These are phyloP conservation scores for Pythium brachiatum DNA, from an alignment of 352 stramenopile species.

Conservation along the genomic window DNA sequence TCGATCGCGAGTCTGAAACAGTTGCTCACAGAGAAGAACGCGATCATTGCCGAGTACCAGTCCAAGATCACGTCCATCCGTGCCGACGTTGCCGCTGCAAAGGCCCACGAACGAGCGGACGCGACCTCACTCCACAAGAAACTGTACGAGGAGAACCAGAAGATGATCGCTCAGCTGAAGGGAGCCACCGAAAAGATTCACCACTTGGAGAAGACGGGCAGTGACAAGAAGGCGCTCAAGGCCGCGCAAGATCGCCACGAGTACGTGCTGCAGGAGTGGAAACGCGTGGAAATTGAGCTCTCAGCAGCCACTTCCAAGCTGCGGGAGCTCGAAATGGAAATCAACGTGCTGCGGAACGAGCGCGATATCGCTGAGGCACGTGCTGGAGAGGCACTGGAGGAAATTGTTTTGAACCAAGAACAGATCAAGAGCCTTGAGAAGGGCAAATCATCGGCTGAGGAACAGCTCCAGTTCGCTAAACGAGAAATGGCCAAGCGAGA, in stretches of 20 bases:
- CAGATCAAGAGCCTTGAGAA: slow-evolving; percentile 33
- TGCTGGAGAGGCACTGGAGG: slow-evolving; percentile 76
- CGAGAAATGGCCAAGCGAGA: slow-evolving; percentile 51
- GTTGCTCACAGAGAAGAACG: slow-evolving; percentile 77
- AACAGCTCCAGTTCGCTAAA: slow-evolving; percentile 41
- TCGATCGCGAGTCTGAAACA: slow-evolving; percentile 83
- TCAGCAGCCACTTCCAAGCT: slow-evolving; percentile 44
- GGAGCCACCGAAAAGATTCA: slow-evolving; percentile 68
- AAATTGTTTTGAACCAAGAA: slow-evolving; percentile 71
- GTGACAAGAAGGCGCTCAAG: slow-evolving; percentile 54
- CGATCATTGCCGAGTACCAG: slow-evolving; percentile 57
- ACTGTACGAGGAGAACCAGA: slow-evolving; percentile 77
- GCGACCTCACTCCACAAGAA: slow-evolving; percentile 58
- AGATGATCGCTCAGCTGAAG: slow-evolving; percentile 67
- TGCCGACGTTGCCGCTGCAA: slow-evolving; percentile 42
- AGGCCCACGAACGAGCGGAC: slow-evolving; percentile 54
- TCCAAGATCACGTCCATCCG: slow-evolving; percentile 48
- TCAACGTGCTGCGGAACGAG: slow-evolving; percentile 53
- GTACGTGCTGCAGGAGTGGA: slow-evolving; percentile 68
- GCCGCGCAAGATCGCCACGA: slow-evolving; percentile 66
- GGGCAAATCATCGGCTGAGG: slow-evolving; percentile 41
- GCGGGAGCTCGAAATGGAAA: slow-evolving; percentile 57
- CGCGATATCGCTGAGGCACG: slow-evolving; percentile 72
- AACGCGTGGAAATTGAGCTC: slow-evolving; percentile 59
- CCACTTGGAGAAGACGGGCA: slow-evolving; percentile 54